phyloP scores from a whole-genome alignment of 768 basidiomycete genomes.

The Russula earlei region DNA sequence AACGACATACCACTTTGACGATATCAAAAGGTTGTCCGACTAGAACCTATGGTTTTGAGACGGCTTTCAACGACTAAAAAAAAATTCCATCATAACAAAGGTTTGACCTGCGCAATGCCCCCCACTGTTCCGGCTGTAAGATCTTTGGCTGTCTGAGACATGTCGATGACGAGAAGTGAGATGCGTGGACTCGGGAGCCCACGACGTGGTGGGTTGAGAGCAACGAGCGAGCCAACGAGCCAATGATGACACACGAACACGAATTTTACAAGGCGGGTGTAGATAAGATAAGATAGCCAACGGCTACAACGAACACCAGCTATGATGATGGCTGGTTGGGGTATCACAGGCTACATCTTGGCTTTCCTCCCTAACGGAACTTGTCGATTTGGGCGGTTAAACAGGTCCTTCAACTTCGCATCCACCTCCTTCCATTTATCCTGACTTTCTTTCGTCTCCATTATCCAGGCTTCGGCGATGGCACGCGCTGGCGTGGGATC shows the following conservation, averaged over 20 bases:
- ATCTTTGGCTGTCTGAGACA: constrained; percentile 71
- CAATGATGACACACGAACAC: constrained; percentile 12
- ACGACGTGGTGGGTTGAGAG: not conserved
- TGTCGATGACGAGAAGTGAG: constrained; percentile 13
- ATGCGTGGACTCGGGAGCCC: not conserved
- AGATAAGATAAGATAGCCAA: constrained; percentile 27
- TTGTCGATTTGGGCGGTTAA: constrained; percentile 44
- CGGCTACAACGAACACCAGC: not conserved
- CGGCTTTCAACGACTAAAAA: constrained; percentile 8
- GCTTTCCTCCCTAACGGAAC: constrained; percentile 11
- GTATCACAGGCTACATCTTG: constrained; percentile 19
- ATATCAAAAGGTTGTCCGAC: constrained; percentile 96
- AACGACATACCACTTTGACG: constrained; percentile 78
- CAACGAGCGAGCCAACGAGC: too few species aligned
- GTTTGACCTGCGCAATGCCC: constrained; percentile 70
- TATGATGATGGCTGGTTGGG: constrained; percentile 7
- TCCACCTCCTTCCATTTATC: constrained; percentile 51
- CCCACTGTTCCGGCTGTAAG: constrained; percentile 85
- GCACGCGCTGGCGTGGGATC: constrained; percentile 43
- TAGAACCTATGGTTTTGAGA: constrained; percentile 45
- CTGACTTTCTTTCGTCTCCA: constrained; percentile 49
- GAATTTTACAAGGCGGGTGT: constrained; percentile 16
- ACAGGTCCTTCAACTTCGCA: constrained; percentile 39
- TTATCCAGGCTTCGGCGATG: constrained; percentile 62
- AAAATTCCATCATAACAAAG: not conserved